phyloP scores from a whole-genome alignment of 345 rosid species.

The Raphanus raphanistrum region DNA sequence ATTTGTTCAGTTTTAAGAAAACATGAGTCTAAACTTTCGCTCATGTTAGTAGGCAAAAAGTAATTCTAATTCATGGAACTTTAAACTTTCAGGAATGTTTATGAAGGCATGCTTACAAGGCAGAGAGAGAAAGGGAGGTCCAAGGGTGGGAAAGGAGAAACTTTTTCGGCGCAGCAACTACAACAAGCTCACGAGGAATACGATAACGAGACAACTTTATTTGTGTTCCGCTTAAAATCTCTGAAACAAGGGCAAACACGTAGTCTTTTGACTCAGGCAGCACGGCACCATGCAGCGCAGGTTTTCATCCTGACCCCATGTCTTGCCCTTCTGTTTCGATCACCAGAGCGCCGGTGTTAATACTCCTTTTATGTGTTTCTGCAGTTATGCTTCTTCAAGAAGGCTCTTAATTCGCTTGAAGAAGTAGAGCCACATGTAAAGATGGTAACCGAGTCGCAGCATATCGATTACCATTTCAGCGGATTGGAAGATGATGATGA shows the following conservation, averaged over 20 bases:
- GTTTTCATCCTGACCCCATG: slow-evolving; percentile 42
- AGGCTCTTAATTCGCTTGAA: slow-evolving; percentile 81
- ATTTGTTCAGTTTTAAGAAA: slow-evolving; percentile 3
- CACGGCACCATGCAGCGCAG: slow-evolving; percentile 99
- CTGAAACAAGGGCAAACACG: slow-evolving; percentile 93
- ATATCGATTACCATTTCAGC: slow-evolving; percentile 83
- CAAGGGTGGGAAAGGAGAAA: slow-evolving; percentile 73
- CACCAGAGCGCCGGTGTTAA: slow-evolving; percentile 12
- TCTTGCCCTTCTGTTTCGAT: slow-evolving; percentile 15
- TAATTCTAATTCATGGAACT: slow-evolving; percentile 15
- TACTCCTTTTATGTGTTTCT: slow-evolving; percentile 21
- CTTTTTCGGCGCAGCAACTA: slow-evolving; percentile 60
- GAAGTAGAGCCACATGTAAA: slow-evolving; percentile 77
- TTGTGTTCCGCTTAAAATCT: slow-evolving; percentile 87
- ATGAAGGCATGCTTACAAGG: slow-evolving; percentile 62
- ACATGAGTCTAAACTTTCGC: background rate
- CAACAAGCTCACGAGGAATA: slow-evolving; percentile 78
- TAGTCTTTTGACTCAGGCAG: slow-evolving; percentile 97
- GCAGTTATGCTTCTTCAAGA: slow-evolving; percentile 83
- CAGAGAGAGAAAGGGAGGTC: slow-evolving; percentile 76
- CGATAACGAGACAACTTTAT: slow-evolving; percentile 84
- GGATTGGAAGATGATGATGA: slow-evolving; percentile 73
- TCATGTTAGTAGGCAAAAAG: background rate
- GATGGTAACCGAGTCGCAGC: slow-evolving; percentile 63
- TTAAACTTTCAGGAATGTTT: slow-evolving; percentile 56